A percentile compares a stretch with the other conserved stretches of the same genome.
Evolutionary conservation across 202 grass and related monocot genomes (phyloP).

Genomic region (Alloteropsis angusta): DNA sequence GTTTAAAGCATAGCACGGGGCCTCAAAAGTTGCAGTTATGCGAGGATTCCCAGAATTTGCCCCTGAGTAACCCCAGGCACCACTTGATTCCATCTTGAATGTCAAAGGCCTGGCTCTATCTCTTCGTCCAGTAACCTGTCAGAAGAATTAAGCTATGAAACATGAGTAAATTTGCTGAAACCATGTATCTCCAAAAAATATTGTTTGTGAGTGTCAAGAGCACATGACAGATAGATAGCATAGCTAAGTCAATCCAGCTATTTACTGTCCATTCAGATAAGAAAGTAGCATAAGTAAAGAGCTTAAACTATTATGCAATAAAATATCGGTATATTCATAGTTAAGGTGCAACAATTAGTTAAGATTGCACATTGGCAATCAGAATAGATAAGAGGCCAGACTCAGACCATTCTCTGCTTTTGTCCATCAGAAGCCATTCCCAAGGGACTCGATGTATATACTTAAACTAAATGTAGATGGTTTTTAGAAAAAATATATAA

Average conservation of each 20-base stretch:
- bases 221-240: not conserved
- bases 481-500: not conserved
- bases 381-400: not conserved
- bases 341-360: not conserved
- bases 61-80: constrained; percentile 84
- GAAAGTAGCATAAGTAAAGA: no score
- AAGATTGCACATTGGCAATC: not conserved
- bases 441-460: not conserved
- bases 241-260: not conserved
- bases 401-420: not conserved
- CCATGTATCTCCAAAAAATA: not conserved
- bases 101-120: constrained; percentile 84
- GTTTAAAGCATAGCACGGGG: constrained; percentile 91
- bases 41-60: constrained; percentile 75
- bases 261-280: no score
- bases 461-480: not conserved
- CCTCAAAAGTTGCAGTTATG: constrained; percentile 73
- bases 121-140: constrained; percentile 87
- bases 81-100: constrained; percentile 94
- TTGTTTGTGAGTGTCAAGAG: not conserved
- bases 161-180: not conserved
- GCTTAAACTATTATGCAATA: not conserved
- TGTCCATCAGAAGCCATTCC: not conserved
- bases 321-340: not conserved
- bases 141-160: constrained; percentile 8